Percentiles rank a stretch among this genome's conserved stretches.
These are phyloP conservation scores for Nicotiana tabacum DNA, from an alignment of 257 asterid species.

Conservation along the genomic window DNA sequence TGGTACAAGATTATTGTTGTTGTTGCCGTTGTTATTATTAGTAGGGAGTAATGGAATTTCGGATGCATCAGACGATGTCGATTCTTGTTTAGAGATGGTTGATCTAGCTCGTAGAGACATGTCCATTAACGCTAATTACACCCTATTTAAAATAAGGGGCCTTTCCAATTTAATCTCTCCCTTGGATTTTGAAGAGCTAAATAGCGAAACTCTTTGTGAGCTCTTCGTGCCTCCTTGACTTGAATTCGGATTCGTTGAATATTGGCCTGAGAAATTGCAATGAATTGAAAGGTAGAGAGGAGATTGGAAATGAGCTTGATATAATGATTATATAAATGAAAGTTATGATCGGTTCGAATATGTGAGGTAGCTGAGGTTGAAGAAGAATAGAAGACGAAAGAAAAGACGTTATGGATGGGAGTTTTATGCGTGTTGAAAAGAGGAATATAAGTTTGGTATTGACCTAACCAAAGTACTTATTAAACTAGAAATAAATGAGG, in stretches of 20 bases:
- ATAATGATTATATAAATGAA: background rate
- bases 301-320: background rate
- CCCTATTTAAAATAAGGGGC: background rate
- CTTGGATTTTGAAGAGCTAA: background rate
- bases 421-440: background rate
- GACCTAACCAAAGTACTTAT: background rate
- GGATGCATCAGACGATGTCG: background rate
- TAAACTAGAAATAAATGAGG: background rate
- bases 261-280: background rate
- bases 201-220: background rate
- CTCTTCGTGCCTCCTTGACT: background rate
- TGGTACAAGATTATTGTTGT: background rate
- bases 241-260: background rate
- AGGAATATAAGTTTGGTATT: background rate
- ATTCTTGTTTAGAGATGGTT: background rate
- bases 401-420: background rate
- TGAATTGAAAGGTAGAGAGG: background rate
- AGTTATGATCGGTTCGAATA: background rate
- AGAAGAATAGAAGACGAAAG: background rate
- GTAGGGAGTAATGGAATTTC: background rate
- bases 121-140: background rate
- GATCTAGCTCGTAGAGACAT: conserved; percentile 12
- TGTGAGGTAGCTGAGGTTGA: background rate
- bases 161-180: background rate
- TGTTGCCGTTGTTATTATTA: background rate